These are phyloP conservation scores for Alternaria dauci DNA, from an alignment of 2,329 filamentous ascomycete genomes.

Conservation along the genomic window DNA sequence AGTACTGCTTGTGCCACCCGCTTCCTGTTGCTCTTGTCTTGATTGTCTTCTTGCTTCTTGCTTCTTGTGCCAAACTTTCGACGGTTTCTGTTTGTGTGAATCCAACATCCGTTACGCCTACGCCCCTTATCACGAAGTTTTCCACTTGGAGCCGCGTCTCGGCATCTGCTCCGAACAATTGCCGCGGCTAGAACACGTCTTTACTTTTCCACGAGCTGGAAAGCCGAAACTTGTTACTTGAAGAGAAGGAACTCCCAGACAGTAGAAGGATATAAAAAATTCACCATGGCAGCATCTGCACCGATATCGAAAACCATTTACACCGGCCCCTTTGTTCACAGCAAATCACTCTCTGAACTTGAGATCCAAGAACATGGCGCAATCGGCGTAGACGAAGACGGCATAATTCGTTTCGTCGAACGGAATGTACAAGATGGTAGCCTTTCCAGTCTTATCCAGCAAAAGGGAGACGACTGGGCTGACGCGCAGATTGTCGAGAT, in stretches of 20 bases:
- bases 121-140: not conserved
- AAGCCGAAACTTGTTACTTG: not conserved
- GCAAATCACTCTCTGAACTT: conserved; percentile 56
- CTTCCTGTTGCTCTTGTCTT: not conserved
- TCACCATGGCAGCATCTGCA: conserved; percentile 42
- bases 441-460: not conserved
- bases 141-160: not conserved
- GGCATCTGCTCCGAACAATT: not conserved
- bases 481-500: conserved; percentile 50
- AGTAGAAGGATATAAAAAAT: not conserved
- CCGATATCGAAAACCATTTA: conserved; percentile 58
- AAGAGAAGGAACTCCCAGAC: not conserved
- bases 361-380: conserved; percentile 58
- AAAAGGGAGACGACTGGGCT: conserved; percentile 43
- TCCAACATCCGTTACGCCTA: not conserved
- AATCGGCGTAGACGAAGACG: conserved; percentile 62
- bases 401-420: conserved; percentile 60
- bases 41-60: not conserved
- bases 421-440: conserved; percentile 33
- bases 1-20: not conserved
- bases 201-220: not conserved
- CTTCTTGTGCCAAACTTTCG: not conserved
- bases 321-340: conserved; percentile 69
- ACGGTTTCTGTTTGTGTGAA: not conserved
- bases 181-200: conserved; percentile 3